Evolutionary conservation across 805 yeast species (phyloP).

Genomic region (Ogataea methanolica): DNA sequence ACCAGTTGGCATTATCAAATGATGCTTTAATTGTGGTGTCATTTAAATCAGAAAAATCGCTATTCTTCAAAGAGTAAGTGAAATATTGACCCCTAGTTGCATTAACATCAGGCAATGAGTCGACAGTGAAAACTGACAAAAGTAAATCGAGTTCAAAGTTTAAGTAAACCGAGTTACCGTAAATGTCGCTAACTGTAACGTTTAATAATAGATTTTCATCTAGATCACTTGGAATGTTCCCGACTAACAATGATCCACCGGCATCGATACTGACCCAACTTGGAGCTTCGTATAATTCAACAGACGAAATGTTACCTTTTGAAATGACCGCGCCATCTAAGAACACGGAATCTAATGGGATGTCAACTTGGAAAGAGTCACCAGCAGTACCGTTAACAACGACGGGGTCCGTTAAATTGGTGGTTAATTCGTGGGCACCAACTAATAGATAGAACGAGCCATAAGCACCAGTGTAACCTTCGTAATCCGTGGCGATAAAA

Average conservation of each 20-base stretch:
- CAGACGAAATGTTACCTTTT: conserved; percentile 48
- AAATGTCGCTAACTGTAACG: conserved; percentile 54
- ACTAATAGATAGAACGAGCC: conserved; percentile 68
- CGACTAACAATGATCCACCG: conserved; percentile 38
- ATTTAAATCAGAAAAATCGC: conserved; percentile 52
- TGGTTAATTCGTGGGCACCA: conserved; percentile 84
- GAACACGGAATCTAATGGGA: conserved; percentile 62
- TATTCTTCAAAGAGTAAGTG: conserved; percentile 46
- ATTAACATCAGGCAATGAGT: conserved; percentile 50
- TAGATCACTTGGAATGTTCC: conserved; percentile 49
- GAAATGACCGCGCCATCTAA: conserved; percentile 56
- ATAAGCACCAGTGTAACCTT: conserved; percentile 67
- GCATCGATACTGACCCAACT: conserved; percentile 47
- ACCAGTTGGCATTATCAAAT: conserved; percentile 53
- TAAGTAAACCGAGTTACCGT: conserved; percentile 54
- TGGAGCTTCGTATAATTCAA: conserved; percentile 51
- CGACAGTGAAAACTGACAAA: conserved; percentile 50
- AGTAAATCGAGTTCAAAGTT: conserved; percentile 54
- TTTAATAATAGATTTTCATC: conserved; percentile 40
- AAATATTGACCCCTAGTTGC: conserved; percentile 65
- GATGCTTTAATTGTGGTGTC: conserved; percentile 45
- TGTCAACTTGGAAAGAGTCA: conserved; percentile 43
- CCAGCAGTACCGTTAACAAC: conserved; percentile 66
- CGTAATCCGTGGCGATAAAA: conserved; percentile 74
- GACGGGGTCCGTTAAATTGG: conserved; percentile 52